Evolutionary conservation across 768 basidiomycete genomes (phyloP).

Genomic region (Pleurotus ostreatus): DNA sequence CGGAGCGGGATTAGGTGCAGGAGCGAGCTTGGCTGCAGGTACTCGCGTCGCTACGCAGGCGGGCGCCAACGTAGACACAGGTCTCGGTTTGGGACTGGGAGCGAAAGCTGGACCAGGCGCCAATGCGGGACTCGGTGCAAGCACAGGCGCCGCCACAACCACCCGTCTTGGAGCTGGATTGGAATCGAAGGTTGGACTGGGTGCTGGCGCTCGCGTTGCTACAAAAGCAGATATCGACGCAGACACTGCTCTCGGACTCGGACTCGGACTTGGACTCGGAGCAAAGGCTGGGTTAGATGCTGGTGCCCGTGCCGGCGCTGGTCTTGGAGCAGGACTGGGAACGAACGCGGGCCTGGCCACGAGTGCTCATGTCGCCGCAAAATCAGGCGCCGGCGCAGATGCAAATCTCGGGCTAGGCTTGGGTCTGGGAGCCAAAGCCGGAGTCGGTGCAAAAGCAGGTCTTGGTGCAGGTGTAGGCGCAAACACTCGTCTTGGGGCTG

Average conservation of each 20-base stretch:
- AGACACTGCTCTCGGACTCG: background rate
- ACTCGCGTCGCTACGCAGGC: background rate
- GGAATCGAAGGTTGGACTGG: background rate
- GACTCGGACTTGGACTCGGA: background rate
- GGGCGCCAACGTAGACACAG: background rate
- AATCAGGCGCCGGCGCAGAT: background rate
- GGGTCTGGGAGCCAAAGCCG: background rate
- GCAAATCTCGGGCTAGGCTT: background rate
- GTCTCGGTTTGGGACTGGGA: background rate
- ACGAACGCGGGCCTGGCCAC: background rate
- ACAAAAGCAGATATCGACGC: background rate
- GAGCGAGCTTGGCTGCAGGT: background rate
- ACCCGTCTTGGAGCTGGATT: background rate
- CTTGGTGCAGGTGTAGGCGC: background rate
- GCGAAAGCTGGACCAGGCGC: background rate
- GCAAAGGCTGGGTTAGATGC: background rate
- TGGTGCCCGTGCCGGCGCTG: background rate
- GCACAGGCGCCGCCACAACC: background rate
- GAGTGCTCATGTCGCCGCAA: background rate
- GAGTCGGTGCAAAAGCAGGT: background rate
- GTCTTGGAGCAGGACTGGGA: background rate
- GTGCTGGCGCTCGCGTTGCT: background rate
- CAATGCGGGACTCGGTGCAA: background rate
- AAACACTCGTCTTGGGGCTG: background rate
- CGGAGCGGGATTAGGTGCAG: background rate